These are phyloP conservation scores for Globisporangium abappressorium DNA, from an alignment of 352 stramenopile species.

Conservation along the genomic window DNA sequence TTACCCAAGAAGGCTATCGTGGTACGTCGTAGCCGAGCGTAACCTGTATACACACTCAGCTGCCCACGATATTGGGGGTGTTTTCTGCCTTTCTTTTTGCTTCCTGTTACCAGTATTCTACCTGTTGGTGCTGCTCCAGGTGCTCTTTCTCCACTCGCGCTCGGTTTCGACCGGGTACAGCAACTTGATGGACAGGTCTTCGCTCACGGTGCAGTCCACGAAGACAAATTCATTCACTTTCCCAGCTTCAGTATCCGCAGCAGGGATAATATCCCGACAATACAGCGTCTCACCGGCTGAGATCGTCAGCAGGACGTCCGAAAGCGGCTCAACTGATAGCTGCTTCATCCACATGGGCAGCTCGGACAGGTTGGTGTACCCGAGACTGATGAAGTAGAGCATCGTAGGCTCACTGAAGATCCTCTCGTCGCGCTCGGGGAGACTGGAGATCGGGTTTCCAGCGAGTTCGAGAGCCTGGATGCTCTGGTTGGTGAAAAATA, in stretches of 20 bases:
- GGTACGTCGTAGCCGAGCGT: not conserved
- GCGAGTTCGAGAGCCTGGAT: constrained; percentile 9
- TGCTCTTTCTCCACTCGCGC: not conserved
- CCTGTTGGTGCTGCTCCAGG: not conserved
- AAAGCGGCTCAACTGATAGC: not conserved
- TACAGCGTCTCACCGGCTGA: constrained; percentile 5
- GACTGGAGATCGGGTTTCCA: constrained; percentile 4
- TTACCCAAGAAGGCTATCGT: not conserved
- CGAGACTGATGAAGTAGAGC: constrained; percentile 6
- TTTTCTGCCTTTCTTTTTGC: not conserved
- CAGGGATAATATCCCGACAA: not conserved
- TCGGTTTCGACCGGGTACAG: constrained; percentile 5
- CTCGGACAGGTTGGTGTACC: not conserved
- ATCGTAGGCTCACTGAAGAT: not conserved
- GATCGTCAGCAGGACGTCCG: constrained; percentile 1
- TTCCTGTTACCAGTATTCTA: not conserved
- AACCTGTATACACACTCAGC: not conserved
- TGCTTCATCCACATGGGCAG: not conserved
- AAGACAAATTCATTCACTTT: not conserved
- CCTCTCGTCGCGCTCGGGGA: constrained; percentile 5
- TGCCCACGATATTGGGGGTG: not conserved
- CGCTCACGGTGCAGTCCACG: not conserved
- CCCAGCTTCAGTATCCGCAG: not conserved
- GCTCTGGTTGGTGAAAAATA: constrained; percentile 3
- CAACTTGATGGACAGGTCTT: not conserved